Evolutionary conservation across 495 filamentous ascomycete genomes (phyloP), one percentile per base, ranked within the genome.

Genomic region (Umbilicaria muhlenbergii): DNA sequence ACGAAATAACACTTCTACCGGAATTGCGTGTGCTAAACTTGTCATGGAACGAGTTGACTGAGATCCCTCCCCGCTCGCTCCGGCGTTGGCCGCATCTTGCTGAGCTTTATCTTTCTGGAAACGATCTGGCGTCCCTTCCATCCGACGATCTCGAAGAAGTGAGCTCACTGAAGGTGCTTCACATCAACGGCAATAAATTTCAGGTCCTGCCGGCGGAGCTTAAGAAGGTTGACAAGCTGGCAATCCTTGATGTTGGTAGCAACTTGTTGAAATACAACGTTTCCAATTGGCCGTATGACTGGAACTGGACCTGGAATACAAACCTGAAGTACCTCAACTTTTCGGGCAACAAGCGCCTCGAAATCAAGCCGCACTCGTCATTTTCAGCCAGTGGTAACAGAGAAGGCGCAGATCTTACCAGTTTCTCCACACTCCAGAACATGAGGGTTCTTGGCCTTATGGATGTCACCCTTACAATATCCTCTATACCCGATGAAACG

Each of bases 241-340:
- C 88, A 8, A 80, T 94, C 17, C 67, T 99, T 34, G 91, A 99
- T 62, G 89, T 91, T 49, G 88, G 88, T 42, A 95, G 83, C 67
- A 99, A 99, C 53, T 73, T 71, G n/a, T 70, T 99, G 37, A 99
- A 95, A 58, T 99, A 99, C 68, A 99, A 99, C 56, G 88, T 99
- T 32, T 91, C 87, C 19, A 99, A 99, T 55, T 94, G 92, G 73
- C 91, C 92, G 1, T 99, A 99, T 54, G 91, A 99, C 57, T 99
- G 91, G 91, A 99, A 99, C 53, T 99, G 91, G 91, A 96, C 95
- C 58, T 86, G 88, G 73, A 99, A 96, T 48, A 80, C 81, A 33
- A 88, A 93, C 47, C 66, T 99, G 44, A 83, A 86, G 47, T 96
- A 92, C 53, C 78, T 99, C 46, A 99, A 95, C 53, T 74, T 99